Percentiles rank a stretch among this genome's conserved stretches.
Conservation (phyloP, 2,329 filamentous ascomycete genomes). For the Aspergillus neotritici region DNA sequence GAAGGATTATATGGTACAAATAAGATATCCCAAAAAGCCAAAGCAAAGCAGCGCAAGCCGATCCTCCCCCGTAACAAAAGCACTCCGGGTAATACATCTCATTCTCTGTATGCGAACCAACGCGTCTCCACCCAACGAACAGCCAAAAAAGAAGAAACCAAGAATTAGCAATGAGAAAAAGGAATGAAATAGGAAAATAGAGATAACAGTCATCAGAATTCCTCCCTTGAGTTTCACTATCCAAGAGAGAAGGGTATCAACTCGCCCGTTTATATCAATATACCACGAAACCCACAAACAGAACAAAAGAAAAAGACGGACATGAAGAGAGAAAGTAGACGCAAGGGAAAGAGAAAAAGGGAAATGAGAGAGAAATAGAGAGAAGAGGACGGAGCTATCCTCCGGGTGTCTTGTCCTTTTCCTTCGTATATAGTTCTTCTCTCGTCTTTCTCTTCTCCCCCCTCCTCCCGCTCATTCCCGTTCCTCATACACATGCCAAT, state of each 20-base stretch:
- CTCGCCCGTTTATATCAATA: conserved; percentile 15
- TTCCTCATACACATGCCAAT: conserved; percentile 57
- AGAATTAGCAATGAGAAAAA: conserved; percentile 3
- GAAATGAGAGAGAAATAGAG: conserved; percentile 8
- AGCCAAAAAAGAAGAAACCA: conserved; percentile 7
- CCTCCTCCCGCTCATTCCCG: conserved; percentile 17
- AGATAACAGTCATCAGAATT: conserved; percentile 17
- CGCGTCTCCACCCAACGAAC: background rate
- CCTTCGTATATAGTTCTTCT: background rate
- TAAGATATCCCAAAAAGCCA: conserved; percentile 4
- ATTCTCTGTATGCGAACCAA: background rate
- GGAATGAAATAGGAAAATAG: conserved; percentile 12
- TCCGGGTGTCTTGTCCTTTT: conserved; percentile 5
- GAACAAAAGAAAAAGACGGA: conserved; percentile 1
- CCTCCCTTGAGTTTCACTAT: conserved; percentile 13
- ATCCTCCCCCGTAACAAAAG: background rate
- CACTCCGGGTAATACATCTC: conserved; percentile 5
- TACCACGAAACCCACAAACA: conserved; percentile 8
- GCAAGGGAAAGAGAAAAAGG: conserved; percentile 8
- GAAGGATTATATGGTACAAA: conserved; percentile 17
- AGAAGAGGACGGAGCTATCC: conserved; percentile 5
- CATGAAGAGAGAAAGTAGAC: conserved; percentile 4
- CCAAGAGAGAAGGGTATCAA: conserved; percentile 21
- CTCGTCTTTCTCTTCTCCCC: background rate
- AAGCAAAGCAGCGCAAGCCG: background rate